These are phyloP conservation scores for Kwoniella sp. DNA, from an alignment of 768 basidiomycete genomes.

Conservation along the genomic window DNA sequence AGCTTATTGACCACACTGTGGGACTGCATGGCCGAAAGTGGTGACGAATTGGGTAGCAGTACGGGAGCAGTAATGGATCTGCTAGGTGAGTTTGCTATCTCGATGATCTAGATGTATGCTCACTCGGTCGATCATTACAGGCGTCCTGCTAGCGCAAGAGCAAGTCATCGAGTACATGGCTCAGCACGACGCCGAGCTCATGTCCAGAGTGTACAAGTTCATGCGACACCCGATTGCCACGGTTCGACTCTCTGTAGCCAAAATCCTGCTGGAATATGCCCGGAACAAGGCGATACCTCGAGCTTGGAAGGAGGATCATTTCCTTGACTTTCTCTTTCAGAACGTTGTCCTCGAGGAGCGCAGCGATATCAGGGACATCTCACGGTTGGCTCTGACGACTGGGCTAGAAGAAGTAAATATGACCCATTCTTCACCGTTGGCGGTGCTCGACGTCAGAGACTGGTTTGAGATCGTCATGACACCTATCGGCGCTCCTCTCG, in stretches of 20 bases:
- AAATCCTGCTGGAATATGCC: constrained; percentile 83
- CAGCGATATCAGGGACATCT: constrained; percentile 70
- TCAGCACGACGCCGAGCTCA: constrained; percentile 4
- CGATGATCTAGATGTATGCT: neutral
- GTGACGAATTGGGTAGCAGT: constrained; percentile 93
- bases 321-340: constrained; percentile 82
- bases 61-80: constrained; percentile 97
- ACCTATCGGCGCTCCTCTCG: constrained; percentile 75
- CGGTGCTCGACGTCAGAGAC: constrained; percentile 48
- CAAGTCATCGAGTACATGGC: constrained; percentile 71
- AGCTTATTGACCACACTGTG: constrained; percentile 79
- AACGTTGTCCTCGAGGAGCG: constrained; percentile 91
- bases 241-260: constrained; percentile 87
- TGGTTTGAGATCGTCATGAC: constrained; percentile 90
- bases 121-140: constrained; percentile 51
- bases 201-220: constrained; percentile 87
- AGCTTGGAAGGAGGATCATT: constrained; percentile 73
- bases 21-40: constrained; percentile 85
- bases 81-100: constrained; percentile 59
- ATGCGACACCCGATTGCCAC: constrained; percentile 93
- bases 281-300: constrained; percentile 63
- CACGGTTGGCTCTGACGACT: constrained; percentile 67
- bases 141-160: constrained; percentile 73
- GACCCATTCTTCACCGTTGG: constrained; percentile 34
- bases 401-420: constrained; percentile 60